These are phyloP conservation scores for Cercospora canescens DNA, from an alignment of 2,329 filamentous ascomycete species.

Conservation along the genomic window DNA sequence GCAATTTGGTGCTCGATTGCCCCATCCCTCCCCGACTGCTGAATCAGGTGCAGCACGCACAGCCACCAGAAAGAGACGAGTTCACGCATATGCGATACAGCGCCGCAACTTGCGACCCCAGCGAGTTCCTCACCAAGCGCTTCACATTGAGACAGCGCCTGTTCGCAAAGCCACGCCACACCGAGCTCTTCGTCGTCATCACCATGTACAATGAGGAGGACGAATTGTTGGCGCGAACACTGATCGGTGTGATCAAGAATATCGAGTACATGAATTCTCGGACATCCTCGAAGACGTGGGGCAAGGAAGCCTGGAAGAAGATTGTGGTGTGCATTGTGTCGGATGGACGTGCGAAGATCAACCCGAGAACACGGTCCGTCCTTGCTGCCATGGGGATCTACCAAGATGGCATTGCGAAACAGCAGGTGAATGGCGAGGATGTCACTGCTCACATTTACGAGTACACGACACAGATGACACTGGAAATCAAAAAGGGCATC, in stretches of 20 bases:
- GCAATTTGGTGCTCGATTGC: conserved; percentile 95
- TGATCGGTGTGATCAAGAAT: conserved; percentile 98
- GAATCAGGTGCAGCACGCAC: conserved; percentile 81
- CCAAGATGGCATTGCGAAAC: conserved; percentile 97
- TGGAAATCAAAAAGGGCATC: conserved; percentile 87
- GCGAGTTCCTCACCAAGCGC: conserved; percentile 81
- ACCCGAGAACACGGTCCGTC: conserved; percentile 83
- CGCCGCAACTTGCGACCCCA: conserved; percentile 90
- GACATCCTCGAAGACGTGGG: conserved; percentile 94
- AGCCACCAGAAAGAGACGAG: conserved; percentile 80
- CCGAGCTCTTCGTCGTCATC: conserved; percentile 92
- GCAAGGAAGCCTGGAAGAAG: conserved; percentile 98
- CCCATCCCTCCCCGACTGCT: conserved; percentile 87
- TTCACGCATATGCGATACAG: conserved; percentile 91
- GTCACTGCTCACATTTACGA: conserved; percentile 97
- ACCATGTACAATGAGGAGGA: conserved; percentile 99
- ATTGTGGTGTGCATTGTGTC: conserved; percentile 98
- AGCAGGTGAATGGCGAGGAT: conserved; percentile 94
- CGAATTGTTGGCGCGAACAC: conserved; percentile 88
- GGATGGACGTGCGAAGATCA: conserved; percentile 96
- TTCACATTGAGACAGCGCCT: conserved; percentile 90
- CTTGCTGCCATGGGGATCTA: conserved; percentile 94
- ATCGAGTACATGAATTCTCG: conserved; percentile 97
- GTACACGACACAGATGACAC: conserved; percentile 82
- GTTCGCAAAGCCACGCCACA: conserved; percentile 89